A percentile compares a stretch with the other conserved stretches of the same genome.
Evolutionary conservation across 768 basidiomycete species (phyloP).

Genomic region (Steccherinum ochraceum): DNA sequence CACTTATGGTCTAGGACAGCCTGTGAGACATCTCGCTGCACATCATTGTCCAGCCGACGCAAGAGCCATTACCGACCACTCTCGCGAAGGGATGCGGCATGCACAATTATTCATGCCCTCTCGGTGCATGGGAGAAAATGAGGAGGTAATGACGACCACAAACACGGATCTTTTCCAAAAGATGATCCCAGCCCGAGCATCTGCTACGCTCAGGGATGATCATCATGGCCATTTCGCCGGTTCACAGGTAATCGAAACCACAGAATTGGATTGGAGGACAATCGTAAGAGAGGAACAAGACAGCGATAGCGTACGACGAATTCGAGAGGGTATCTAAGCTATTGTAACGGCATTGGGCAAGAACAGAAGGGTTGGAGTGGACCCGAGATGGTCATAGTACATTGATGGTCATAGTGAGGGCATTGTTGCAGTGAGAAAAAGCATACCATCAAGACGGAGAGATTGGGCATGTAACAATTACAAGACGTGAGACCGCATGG

Average conservation of each 20-base stretch:
- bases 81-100: not conserved
- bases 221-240: not conserved
- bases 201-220: not conserved
- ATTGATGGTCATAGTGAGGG: not conserved
- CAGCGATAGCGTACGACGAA: not conserved
- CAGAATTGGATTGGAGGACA: not conserved
- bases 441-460: not conserved
- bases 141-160: not conserved
- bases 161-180: not conserved
- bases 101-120: not conserved
- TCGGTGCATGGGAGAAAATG: not conserved
- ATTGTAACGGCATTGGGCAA: not conserved
- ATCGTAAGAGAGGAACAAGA: not conserved
- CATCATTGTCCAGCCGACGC: not conserved
- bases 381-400: not conserved
- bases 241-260: not conserved
- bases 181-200: not conserved
- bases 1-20: not conserved
- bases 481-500: conserved; percentile 10
- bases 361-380: not conserved
- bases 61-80: not conserved
- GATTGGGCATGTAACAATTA: conserved; percentile 8
- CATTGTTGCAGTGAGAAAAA: not conserved
- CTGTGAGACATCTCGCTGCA: not conserved
- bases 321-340: not conserved